Base-by-base conservation (phyloP, 2,329 filamentous ascomycete genomes). In the Delphinella strobiligena region DNA sequence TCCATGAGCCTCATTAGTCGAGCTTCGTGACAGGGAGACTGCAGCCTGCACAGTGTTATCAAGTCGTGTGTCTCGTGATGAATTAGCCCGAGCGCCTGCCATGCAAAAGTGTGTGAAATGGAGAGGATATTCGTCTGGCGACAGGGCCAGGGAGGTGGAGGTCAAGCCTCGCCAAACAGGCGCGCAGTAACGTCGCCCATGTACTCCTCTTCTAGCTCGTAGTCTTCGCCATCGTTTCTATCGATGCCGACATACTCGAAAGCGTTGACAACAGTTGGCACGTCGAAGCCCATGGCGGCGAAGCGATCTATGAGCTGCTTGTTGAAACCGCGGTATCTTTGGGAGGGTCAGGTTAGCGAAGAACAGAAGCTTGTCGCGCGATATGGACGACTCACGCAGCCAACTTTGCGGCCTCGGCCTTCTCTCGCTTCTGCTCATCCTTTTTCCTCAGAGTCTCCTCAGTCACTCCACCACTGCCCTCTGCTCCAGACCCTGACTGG, bases 181-280 rank as follows among this genome's bases (percentile, higher is more conserved):
- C 82, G 72, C 14, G 86, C 84, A 0, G 85, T 93, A 46, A 96
- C 80, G 50, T 94, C 87, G 3, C 84, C 86, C 74, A 93, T 85
- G 50, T 87, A 88, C 1, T 80, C 86, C 52, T 91, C 83, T 54
- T 93, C 85, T n/a, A 94, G 66, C 51, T 84, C 79, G 57, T 93
- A 91, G 55, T 91, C 82, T 49, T 80, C 68, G 0, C 87, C 87
- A 18, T 72, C 74, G 49, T 81, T 85, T 14, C 75, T 74, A 46
- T 89, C 83, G 49, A 94, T 88, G 4, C 84, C 82, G 5, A 91
- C 79, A 45, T 74, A 82, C 38, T 80, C 71, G 53, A 95, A 93
- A 0, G 86, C 84, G 8, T 81, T 74, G 0, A 95, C 86, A 1
- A 96, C 86, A n/a, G 74, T 71, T 36, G 88, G 82, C 2, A 93